Base-by-base conservation (phyloP, 257 asterid species). In the Solanum tarapatanum region DNA sequence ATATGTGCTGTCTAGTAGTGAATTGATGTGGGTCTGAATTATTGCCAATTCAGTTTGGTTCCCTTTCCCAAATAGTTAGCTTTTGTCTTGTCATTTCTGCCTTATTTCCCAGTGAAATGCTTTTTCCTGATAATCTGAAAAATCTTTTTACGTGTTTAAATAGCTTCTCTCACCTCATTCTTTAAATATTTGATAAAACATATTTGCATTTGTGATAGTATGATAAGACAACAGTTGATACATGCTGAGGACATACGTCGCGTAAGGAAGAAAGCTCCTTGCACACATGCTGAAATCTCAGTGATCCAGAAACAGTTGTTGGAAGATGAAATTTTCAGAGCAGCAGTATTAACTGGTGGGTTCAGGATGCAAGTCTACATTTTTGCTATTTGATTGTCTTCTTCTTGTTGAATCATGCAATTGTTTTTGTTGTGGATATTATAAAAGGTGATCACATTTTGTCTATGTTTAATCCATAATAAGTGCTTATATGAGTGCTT, bases 181-280 rank as follows among this genome's bases (percentile, higher is more conserved):
- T 24, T 37, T 26, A 35, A 82, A 76, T 76, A n/a, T 26, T 90
- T 91, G 85, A 91, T 14, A 30, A 11, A 55, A 24, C 26, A 33
- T 82, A 17, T 88, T 86, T 86, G 86, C 90, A 66, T 84, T 89
- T 51, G 84, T 91, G 48, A 87, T 87, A 96, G 99, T 88, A 91
- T 86, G 84, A 96, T 96, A 89, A 92, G 99, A 55, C 93, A 91
- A 87, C 99, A 95, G 89, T 93, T 96, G 93, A 93, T 88, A 75
- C 90, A 86, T 87, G 86, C 96, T 37, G 96, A 90, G 89, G 98
- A 93, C 87, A 92, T 95, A 89, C 96, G 98, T 43, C 98, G 99
- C 77, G 88, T 93, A 58, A 92, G 99, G 90, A 96, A 93, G 90
- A 96, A 95, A 91, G 99, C 99, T 88, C 98, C 99, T 72, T 96